phyloP scores from a whole-genome alignment of 2,329 filamentous ascomycete genomes.

The Fusarium humuli region DNA sequence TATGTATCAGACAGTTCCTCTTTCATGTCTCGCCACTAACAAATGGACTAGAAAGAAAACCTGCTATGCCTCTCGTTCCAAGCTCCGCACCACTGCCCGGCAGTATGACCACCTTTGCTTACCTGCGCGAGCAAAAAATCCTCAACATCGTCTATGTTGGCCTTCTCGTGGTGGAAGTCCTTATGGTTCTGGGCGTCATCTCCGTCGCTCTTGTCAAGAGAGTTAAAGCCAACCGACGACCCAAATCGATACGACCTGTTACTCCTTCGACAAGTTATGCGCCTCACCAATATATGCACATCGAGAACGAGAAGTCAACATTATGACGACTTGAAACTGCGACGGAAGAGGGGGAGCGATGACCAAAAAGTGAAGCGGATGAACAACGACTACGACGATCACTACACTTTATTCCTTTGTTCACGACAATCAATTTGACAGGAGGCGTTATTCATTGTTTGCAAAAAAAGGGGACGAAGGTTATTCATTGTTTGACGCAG shows the following conservation, averaged over 20 bases:
- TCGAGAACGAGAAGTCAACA: slow-evolving; percentile 17
- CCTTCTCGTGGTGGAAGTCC: slow-evolving; percentile 58
- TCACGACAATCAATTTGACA: slow-evolving; percentile 9
- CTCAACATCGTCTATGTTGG: slow-evolving; percentile 62
- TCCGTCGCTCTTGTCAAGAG: slow-evolving; percentile 49
- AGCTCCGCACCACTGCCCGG: slow-evolving; percentile 31
- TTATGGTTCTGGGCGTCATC: slow-evolving; percentile 58
- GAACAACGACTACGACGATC: slow-evolving; percentile 19
- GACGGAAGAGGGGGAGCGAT: neutral
- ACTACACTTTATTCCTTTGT: slow-evolving; percentile 36
- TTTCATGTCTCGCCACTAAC: slow-evolving; percentile 8
- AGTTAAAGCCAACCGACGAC: slow-evolving; percentile 35
- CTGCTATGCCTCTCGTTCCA: slow-evolving; percentile 42
- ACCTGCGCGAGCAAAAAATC: slow-evolving; percentile 50
- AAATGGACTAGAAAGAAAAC: neutral
- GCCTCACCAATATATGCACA: slow-evolving; percentile 19
- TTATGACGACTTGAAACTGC: slow-evolving; percentile 17
- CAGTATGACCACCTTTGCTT: slow-evolving; percentile 39
- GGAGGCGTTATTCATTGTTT: neutral
- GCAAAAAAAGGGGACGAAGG: slow-evolving; percentile 4
- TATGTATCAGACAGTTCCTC: neutral
- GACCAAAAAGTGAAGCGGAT: slow-evolving; percentile 3
- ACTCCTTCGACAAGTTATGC: slow-evolving; percentile 14
- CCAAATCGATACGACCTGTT: slow-evolving; percentile 23
- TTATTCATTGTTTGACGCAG: slow-evolving; percentile 22